Conservation (phyloP, 2,329 filamentous ascomycete genomes). For the Venturia pyrina region DNA sequence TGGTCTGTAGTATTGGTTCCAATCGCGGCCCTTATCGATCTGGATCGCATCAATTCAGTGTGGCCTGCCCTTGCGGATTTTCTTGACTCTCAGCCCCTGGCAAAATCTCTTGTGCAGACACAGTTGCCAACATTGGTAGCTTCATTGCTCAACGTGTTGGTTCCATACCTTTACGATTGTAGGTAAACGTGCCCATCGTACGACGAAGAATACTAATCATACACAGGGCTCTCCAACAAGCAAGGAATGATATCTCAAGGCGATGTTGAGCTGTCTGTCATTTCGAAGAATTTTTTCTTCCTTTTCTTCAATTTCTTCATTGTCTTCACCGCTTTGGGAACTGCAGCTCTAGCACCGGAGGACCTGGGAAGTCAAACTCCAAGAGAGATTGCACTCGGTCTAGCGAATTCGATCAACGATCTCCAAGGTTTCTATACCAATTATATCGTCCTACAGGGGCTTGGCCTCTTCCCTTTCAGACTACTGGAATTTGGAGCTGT, state of each 20-base stretch:
- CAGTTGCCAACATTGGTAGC: constrained; percentile 77
- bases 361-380: constrained; percentile 12
- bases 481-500: constrained; percentile 85
- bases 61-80: constrained; percentile 59
- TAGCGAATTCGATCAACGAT: constrained; percentile 65
- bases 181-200: constrained; percentile 21
- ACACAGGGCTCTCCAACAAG: constrained; percentile 60
- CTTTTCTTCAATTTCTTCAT: constrained; percentile 99
- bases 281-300: constrained; percentile 99
- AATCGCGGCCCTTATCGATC: constrained; percentile 68
- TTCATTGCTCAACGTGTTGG: constrained; percentile 77
- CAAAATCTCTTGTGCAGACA: constrained; percentile 71
- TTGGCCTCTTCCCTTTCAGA: constrained; percentile 90
- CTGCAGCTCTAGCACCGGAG: constrained; percentile 52
- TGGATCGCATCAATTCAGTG: constrained; percentile 67
- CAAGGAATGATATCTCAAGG: constrained; percentile 95
- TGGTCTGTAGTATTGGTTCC: constrained; percentile 78
- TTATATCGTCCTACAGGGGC: constrained; percentile 83
- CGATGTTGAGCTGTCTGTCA: constrained; percentile 86
- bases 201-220: constrained; percentile 9
- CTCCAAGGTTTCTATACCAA: constrained; percentile 83
- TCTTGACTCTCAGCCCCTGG: constrained; percentile 57
- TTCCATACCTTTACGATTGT: constrained; percentile 92
- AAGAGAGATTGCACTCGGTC: constrained; percentile 53
- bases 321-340: constrained; percentile 80